Evolutionary conservation across 129 eudicot genomes (phyloP), one percentile per base, ranked within the genome.

Genomic region (Cynara cardunculus): DNA sequence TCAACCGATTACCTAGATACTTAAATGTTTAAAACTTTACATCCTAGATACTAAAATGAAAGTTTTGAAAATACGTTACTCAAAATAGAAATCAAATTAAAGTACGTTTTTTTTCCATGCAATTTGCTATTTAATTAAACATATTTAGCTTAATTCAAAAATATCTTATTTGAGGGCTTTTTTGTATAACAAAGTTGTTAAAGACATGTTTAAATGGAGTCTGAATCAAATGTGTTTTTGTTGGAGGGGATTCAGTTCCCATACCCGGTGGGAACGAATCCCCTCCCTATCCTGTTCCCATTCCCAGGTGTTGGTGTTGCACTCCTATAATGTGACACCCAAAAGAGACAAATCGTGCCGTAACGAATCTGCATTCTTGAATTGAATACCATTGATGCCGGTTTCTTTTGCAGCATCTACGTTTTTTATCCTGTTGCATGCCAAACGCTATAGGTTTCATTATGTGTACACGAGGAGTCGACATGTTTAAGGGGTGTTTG

Each of bases 321-420:
- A 39, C 67, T 72, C 75, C 28, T 79, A 87, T 77, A 75, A 86
- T 31, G 77, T 81, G 65, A 94, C 35, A 5, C 98, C 97, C 30
- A 87, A 84, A 77, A 74, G 84, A 81, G 84, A 86, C 46, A 92
- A 88, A 71, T 94, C 97, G 21, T 78, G 90, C 24, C 85, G 92
- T 73, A 94, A 74, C 8, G 39, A 53, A 67, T 75, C 87, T 65
- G 85, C 99, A 85, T 80, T 88, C 88, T 90, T 89, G 90, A 94
- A 94, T 21, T 92, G 96, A 25, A 94, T 71, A 35, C 99, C 99
- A 0, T 31, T 74, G 26, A 94, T 85, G 66, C 99, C 97, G 76
- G 83, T 88, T 46, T 86, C 87, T 70, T 66, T 84, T 76, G 97
- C 97, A 74, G 93, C 99, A 75, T 94, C 94, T 37, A 92, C 92